Evolutionary conservation across 345 rosid genomes (phyloP), one percentile per base, ranked within the genome.

Genomic region (Limnanthes douglasii): DNA sequence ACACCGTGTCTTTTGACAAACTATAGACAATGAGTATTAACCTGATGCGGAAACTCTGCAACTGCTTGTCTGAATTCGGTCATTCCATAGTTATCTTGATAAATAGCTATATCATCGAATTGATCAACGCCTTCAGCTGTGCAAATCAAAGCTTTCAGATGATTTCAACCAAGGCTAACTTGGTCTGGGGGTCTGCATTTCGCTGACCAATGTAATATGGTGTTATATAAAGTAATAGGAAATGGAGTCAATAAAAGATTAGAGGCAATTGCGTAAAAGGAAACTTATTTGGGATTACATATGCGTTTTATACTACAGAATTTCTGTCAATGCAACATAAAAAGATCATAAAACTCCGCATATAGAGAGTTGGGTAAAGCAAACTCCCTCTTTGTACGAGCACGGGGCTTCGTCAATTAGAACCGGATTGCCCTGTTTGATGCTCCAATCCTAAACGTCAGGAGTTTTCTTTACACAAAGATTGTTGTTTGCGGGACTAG

Each of bases 11-110:
- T 19, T 72, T 72, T 1, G 79, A 72, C 6, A 72, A 66, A 39
- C 79, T 72, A 25, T 60, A 64, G 11, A 72, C 69, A 15, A 67
- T 55, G 50, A 67, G 79, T 23, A 72, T 68, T 19, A 53, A 47
- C 67, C 47, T 19, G 73, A 18, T 54, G 75, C 96, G 80, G 80
- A 29, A 85, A 74, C 40, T 64, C 61, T 1, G 96, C 93, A 18
- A 74, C 62, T 4, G 70, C 93, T 80, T 83, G 57, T 81, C 99
- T 69, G 56, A 85, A 92, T 45, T 71, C 65, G 2, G 75, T 54
- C 59, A 92, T 47, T 38, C 99, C 99, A 55, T 81, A 81, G 31
- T 92, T 80, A 44, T 92, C 96, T 44, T 85, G 96, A 39, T 75
- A 85, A 36, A 54, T 61, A 1, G 94, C 96, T 4, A 69, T 61